Evolutionary conservation across 129 eudicot species (phyloP), one percentile per base, ranked within the genome.

Genomic region (Artemisia annua): DNA sequence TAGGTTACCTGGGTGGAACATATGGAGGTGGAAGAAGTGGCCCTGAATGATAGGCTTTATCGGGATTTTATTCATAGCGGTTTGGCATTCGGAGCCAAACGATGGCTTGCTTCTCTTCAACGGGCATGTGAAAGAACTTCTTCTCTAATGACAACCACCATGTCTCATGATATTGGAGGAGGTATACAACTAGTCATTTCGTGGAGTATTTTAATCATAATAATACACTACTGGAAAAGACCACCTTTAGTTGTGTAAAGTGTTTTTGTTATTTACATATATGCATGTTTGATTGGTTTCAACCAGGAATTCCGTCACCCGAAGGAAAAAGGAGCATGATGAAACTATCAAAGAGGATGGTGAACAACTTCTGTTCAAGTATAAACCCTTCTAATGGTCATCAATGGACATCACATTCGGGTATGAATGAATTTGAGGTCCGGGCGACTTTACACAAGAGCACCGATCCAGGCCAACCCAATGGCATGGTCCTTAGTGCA

Each of bases 1-100:
- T 60, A 88, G 96, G 87, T 88, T 66, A 88, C 91, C 7, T 86
- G 91, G 87, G 85, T 88, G 22, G 96, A 88, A 75, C 89, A 86
- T 56, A 67, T 73, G 63, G 89, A 86, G 78, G 74, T 88, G 1
- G 91, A 88, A 75, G 84, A 81, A 44, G 73, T 54, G 58, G 62
- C 28, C 16, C 89, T 80, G 5, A 74, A 72, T 62, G 85, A 83
- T 69, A 55, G 75, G 61, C 80, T 83, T 15, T 89, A 80, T 63
- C 54, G 66, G 73, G 84, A 83, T 67, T 80, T 79, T n/a, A 66
- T 89, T 8, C 54, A 64, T 13, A 83, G 84, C 11, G 89, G 89
- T 11, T 63, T 79, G 28, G 87, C 88, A 18, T 89, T 81, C 48
- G 96, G 96, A 50, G 91, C 89, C 39, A 71, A 75, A 61, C 70